Evolutionary conservation across 192 early-diverging fungal genomes (phyloP).

Genomic region (Linnemannia exigua): DNA sequence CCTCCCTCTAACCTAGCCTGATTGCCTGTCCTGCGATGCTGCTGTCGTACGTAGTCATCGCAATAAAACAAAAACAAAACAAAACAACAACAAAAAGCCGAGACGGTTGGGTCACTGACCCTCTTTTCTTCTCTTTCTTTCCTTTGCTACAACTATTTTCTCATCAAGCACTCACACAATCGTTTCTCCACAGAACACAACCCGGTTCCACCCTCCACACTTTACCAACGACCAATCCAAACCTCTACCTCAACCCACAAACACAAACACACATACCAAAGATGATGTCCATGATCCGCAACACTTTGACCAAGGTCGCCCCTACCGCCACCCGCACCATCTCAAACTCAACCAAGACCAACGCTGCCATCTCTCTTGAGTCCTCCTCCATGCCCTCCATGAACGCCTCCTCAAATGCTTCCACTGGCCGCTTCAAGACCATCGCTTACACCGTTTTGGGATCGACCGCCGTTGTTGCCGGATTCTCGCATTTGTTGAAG

Average conservation of each 20-base stretch:
- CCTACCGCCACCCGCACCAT: slow-evolving; percentile 30
- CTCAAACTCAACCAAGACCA: slow-evolving; percentile 32
- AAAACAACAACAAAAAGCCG: not conserved
- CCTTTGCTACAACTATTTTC: not conserved
- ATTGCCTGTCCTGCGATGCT: not conserved
- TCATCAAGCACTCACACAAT: not conserved
- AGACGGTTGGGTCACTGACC: not conserved
- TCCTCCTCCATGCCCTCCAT: slow-evolving; percentile 9
- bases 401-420: slow-evolving; percentile 1
- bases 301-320: slow-evolving; percentile 25
- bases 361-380: slow-evolving; percentile 6
- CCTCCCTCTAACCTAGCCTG: no score
- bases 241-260: not conserved
- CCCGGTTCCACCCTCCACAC: not conserved
- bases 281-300: slow-evolving; percentile 40
- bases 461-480: slow-evolving; percentile 26
- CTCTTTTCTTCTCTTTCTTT: no score
- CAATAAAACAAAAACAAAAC: not conserved
- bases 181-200: not conserved
- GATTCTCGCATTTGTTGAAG: slow-evolving; percentile 30
- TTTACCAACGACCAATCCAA: not conserved
- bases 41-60: not conserved
- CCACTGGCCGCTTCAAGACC: slow-evolving; percentile 28
- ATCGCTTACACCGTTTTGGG: slow-evolving; percentile 43
- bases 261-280: not conserved